Evolutionary conservation across 1,284 basidiomycete species (phyloP), one percentile per base, ranked within the genome.

Genomic region (Veloboletus limbatus): DNA sequence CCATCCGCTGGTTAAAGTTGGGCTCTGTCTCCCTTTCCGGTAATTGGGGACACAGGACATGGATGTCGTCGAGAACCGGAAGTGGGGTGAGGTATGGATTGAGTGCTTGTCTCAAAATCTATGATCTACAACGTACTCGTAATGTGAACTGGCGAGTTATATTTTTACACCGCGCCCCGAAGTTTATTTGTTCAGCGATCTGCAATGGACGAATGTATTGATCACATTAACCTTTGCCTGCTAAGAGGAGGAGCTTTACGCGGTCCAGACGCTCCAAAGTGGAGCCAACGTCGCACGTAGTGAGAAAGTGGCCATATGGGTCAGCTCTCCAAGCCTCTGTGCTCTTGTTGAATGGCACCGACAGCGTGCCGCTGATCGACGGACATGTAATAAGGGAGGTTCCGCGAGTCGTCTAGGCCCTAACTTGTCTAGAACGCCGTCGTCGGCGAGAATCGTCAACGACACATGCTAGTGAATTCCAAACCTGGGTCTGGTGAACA

Each of bases 321-420:
- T 69, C 72, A 0, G 54, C 48, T 20, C 62, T 58, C 80, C 81
- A 83, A 0, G 60, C 53, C 17, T 71, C 58, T 11, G 73, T 11
- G 45, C 61, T 63, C 16, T 55, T 81, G 78, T 0, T 53, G 8
- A 68, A 46, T 6, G 83, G 60, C 8, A 70, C 40, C 0, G 59
- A 49, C 10, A 69, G 62, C 0, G 77, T 65, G n/a, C 0, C 33
- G 21, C 24, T 69, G 51, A 59, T 81, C 74, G 28, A 85, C 53
- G 36, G 72, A 72, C 48, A 82, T 62, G 57, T 82, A 74, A 52
- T 74, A 82, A 56, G 76, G 79, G 4, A 81, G 73, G 43, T 76
- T 70, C 81, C 80, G 84, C 3, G 76, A 56, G 3, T 6, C 18
- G n/a, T 59, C 43, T n/a, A n/a, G n/a, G n/a, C n/a, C n/a, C n/a